A percentile compares a stretch with the other conserved stretches of the same genome.
Evolutionary conservation across 805 yeast genomes (phyloP).

Genomic region (Zygosaccharomyces bailii): DNA sequence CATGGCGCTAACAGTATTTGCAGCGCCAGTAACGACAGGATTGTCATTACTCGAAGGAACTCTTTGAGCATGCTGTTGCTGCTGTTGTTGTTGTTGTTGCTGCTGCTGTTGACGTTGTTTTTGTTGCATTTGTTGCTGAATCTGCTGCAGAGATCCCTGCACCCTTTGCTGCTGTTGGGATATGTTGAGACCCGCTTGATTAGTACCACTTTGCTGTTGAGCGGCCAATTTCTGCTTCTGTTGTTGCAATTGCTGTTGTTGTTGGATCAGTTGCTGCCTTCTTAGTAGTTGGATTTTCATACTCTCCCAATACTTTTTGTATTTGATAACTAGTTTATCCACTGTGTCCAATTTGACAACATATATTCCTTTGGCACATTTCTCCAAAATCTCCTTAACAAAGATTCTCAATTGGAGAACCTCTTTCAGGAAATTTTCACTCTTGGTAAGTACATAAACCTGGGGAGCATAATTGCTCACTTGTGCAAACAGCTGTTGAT

Average conservation of each 20-base stretch:
- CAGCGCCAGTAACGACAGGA: slow-evolving; percentile 12
- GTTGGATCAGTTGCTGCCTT: slow-evolving; percentile 39
- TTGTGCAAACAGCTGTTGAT: slow-evolving; percentile 54
- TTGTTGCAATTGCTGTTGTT: slow-evolving; percentile 34
- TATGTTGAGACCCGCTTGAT: slow-evolving; percentile 14
- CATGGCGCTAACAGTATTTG: slow-evolving; percentile 12
- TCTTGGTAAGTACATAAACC: slow-evolving; percentile 71
- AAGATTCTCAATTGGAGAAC: slow-evolving; percentile 74
- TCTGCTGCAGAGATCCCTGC: slow-evolving; percentile 28
- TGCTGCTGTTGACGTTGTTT: slow-evolving; percentile 27
- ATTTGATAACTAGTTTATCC: slow-evolving; percentile 66
- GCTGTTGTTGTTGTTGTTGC: slow-evolving; percentile 14
- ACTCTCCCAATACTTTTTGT: slow-evolving; percentile 68
- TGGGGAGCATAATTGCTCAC: slow-evolving; percentile 77
- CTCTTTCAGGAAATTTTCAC: slow-evolving; percentile 69
- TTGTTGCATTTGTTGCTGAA: slow-evolving; percentile 32
- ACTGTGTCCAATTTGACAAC: slow-evolving; percentile 71
- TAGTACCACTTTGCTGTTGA: slow-evolving; percentile 15
- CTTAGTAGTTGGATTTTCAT: slow-evolving; percentile 59
- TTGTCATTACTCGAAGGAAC: slow-evolving; percentile 5
- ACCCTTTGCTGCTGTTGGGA: slow-evolving; percentile 26
- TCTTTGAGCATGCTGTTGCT: slow-evolving; percentile 11
- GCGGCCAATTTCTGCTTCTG: slow-evolving; percentile 19
- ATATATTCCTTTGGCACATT: slow-evolving; percentile 58
- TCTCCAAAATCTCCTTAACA: slow-evolving; percentile 73